These are phyloP conservation scores for Spatholobus suberectus DNA, from an alignment of 306 rosid species.

Conservation along the genomic window DNA sequence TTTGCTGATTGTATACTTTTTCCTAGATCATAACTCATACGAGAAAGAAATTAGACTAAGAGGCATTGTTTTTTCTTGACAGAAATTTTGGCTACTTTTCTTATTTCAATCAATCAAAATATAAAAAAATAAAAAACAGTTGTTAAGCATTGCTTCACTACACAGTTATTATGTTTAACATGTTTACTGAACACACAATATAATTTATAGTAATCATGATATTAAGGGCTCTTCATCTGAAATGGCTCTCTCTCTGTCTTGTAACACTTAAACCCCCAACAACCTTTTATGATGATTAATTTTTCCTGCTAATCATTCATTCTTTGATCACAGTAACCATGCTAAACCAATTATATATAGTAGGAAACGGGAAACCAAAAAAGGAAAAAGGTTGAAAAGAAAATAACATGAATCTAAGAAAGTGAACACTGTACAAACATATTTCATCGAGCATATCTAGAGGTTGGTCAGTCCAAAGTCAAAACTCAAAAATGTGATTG, in stretches of 20 bases:
- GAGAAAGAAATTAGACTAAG: background rate
- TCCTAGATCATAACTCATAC: background rate
- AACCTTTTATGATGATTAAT: background rate
- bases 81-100: background rate
- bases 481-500: background rate
- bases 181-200: background rate
- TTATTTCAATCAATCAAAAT: background rate
- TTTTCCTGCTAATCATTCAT: background rate
- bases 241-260: conserved; percentile 20
- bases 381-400: background rate
- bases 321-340: background rate
- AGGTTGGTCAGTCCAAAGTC: background rate
- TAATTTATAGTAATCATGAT: background rate
- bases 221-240: background rate
- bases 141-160: conserved; percentile 1
- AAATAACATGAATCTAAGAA: conserved; percentile 8
- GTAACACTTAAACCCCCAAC: background rate
- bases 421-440: background rate
- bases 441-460: background rate
- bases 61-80: conserved; percentile 1
- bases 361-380: background rate
- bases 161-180: background rate
- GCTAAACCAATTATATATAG: background rate
- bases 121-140: background rate
- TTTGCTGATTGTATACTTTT: background rate